phyloP scores from a whole-genome alignment of 352 stramenopile species.

The Globisporangium splendens region DNA sequence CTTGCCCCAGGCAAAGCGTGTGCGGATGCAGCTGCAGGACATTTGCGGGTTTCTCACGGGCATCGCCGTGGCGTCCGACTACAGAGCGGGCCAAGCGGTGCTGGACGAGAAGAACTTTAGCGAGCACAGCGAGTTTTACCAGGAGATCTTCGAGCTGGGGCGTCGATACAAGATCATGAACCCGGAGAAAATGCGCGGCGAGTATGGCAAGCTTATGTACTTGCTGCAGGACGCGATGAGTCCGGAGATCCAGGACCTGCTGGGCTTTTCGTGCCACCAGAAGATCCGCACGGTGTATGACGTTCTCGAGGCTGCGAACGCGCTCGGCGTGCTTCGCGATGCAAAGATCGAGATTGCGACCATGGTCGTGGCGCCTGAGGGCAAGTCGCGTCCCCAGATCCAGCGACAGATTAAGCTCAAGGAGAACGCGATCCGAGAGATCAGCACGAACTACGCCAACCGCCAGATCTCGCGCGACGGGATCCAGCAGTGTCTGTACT shows the following conservation, averaged over 20 bases:
- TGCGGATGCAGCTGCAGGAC: constrained; percentile 88
- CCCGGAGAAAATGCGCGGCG: constrained; percentile 95
- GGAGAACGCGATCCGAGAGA: constrained; percentile 84
- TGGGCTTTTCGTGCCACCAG: constrained; percentile 79
- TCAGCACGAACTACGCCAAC: constrained; percentile 78
- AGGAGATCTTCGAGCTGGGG: constrained; percentile 92
- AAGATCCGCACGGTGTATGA: constrained; percentile 91
- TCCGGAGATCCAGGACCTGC: constrained; percentile 75
- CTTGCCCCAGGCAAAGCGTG: constrained; percentile 62
- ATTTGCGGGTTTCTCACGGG: constrained; percentile 90
- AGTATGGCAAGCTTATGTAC: constrained; percentile 97
- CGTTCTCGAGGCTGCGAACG: constrained; percentile 70
- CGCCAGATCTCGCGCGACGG: constrained; percentile 59
- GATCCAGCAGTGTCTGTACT: constrained; percentile 95
- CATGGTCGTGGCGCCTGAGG: constrained; percentile 91
- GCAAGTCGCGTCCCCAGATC: constrained; percentile 87
- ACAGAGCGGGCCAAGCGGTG: constrained; percentile 81
- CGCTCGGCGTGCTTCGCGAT: constrained; percentile 80
- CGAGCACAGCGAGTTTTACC: constrained; percentile 87
- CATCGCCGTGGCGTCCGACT: constrained; percentile 90
- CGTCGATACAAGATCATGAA: constrained; percentile 98
- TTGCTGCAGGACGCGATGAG: constrained; percentile 89
- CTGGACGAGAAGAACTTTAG: constrained; percentile 89
- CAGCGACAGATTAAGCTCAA: constrained; percentile 92
- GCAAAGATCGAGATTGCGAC: constrained; percentile 91